These are phyloP conservation scores for Flaveria robusta DNA, from an alignment of 129 eudicot genomes.

Conservation along the genomic window DNA sequence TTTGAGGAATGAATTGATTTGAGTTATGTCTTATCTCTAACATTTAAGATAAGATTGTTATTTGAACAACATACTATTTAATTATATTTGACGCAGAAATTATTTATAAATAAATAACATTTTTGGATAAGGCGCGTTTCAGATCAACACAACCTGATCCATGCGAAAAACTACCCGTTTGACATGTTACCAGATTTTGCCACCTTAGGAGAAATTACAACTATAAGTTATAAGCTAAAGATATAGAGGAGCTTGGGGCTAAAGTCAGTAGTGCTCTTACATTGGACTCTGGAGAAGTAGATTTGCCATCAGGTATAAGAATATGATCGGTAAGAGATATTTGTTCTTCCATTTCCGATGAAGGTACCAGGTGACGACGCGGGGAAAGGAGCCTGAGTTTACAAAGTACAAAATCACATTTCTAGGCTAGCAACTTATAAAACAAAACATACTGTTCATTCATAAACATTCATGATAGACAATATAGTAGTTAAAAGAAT, in stretches of 20 bases:
- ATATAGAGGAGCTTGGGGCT: neutral
- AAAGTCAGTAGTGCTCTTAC: slow-evolving; percentile 41
- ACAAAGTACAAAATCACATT: slow-evolving; percentile 5
- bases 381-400: slow-evolving; percentile 71
- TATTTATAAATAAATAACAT: neutral
- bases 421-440: neutral
- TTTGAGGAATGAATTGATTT: neutral
- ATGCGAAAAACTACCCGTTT: neutral
- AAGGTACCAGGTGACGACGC: slow-evolving; percentile 44
- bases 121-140: neutral
- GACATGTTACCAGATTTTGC: neutral
- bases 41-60: neutral
- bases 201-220: neutral
- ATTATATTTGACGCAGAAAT: neutral
- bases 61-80: neutral
- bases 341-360: slow-evolving; percentile 41
- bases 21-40: neutral
- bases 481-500: neutral
- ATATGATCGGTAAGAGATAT: slow-evolving; percentile 26
- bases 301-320: slow-evolving; percentile 31
- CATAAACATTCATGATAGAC: slow-evolving; percentile 9
- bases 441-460: slow-evolving; percentile 7
- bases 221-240: no score
- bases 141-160: neutral
- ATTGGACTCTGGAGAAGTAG: slow-evolving; percentile 38